Evolutionary conservation across 257 asterid species (phyloP), one percentile per base, ranked within the genome.

Genomic region (Verbascum thapsus): DNA sequence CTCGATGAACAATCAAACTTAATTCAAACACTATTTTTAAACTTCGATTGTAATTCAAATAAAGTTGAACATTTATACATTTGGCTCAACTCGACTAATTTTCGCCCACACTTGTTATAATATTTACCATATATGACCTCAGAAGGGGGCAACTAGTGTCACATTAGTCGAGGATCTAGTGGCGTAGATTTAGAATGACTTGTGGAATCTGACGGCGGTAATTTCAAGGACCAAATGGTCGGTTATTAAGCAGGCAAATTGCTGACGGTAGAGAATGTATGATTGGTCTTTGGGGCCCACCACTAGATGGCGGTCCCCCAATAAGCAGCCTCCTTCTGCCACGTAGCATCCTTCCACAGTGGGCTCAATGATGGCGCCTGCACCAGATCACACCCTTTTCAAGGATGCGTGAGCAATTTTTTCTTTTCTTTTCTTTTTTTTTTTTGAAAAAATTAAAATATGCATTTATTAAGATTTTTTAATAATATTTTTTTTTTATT

Each of bases 231-330:
- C 5, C 11, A 22, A 20, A 0, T 1, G 32, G 72, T 72, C 68
- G 68, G 76, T 7, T 37, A 58, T 8, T 5, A 3, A 6, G 64
- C 53, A 8, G 55, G 72, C 76, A 71, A 53, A n/a, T 7, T 2
- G 45, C 44, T 37, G 26, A n/a, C n/a, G n/a, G n/a, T n/a, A n/a
- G n/a, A 35, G 35, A 10, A 5, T 8, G 42, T 48, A 30, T 59
- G 30, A 6, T 40, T 10, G 69, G 20, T 18, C 34, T 16, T 11
- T 19, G 54, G 54, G 54, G 34, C 32, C 34, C 54, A 19, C 22
- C 23, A 9, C 17, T 16, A 16, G 30, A 13, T 49, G 54, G 8
- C 48, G 64, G 43, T 35, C 44, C 63, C 56, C 54, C 10, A 45
- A 6, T n/a, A 17, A 44, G 55, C n/a, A 32, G 18, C 45, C 56